Percentiles rank a stretch among this genome's conserved stretches.
Evolutionary conservation across 768 basidiomycete species (phyloP).

Genomic region (Serendipita sp.): DNA sequence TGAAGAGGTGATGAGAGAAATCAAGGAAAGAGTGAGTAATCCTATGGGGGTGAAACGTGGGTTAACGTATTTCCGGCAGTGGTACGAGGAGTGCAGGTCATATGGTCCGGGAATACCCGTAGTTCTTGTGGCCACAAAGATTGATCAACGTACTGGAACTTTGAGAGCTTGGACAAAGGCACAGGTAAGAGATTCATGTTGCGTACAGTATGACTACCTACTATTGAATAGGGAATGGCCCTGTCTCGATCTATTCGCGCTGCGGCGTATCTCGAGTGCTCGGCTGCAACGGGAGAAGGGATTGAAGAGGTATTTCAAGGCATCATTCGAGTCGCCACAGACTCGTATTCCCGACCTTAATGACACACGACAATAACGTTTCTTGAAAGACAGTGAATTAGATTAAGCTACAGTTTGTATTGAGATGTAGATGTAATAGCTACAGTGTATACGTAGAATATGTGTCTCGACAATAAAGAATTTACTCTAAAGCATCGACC

Average conservation of each 20-base stretch:
- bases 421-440: not conserved
- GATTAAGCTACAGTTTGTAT: not conserved
- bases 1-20: not conserved
- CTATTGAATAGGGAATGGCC: not conserved
- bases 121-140: not conserved
- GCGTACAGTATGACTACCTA: not conserved
- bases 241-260: not conserved
- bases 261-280: not conserved
- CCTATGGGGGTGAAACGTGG: not conserved
- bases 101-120: not conserved
- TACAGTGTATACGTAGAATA: not conserved
- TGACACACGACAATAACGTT: not conserved
- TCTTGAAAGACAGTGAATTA: not conserved
- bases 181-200: not conserved
- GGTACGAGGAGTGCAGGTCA: not conserved
- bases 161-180: not conserved
- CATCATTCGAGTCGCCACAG: not conserved
- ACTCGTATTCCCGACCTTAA: not conserved
- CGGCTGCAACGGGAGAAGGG: not conserved
- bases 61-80: not conserved
- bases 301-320: conserved; percentile 1
- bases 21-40: not conserved
- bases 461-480: not conserved
- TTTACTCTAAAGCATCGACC: conserved; percentile 51
- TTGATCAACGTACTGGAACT: not conserved